Evolutionary conservation across 2,329 filamentous ascomycete species (phyloP).

Genomic region (Elsinoe arachidis): DNA sequence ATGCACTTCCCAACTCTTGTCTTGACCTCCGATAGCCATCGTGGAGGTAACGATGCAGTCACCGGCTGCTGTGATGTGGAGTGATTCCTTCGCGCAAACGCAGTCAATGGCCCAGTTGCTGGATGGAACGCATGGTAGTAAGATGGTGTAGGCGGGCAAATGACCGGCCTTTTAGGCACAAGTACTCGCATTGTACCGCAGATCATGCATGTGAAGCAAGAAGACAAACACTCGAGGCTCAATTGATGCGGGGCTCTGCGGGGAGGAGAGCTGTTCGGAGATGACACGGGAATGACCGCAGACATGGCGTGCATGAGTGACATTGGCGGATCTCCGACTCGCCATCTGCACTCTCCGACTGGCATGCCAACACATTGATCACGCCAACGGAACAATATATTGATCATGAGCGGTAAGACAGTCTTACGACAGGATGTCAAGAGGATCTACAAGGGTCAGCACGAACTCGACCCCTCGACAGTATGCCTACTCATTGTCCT

Average conservation of each 20-base stretch:
- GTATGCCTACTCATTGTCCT: neutral
- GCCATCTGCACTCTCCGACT: neutral
- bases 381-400: conserved; percentile 25
- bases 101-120: neutral
- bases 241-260: neutral
- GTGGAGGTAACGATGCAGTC: conserved; percentile 36
- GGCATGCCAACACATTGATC: too few relatives aligned
- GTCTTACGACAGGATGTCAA: conserved; percentile 70
- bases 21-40: conserved; percentile 64
- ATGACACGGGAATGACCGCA: conserved; percentile 2
- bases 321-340: neutral
- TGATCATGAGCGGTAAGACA: conserved; percentile 20
- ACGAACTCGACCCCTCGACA: neutral
- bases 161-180: neutral
- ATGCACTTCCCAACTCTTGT: conserved; percentile 64
- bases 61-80: conserved; percentile 17
- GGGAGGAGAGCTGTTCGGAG: neutral
- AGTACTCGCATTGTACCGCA: neutral
- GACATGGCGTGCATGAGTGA: conserved; percentile 6
- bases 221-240: neutral
- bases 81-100: neutral
- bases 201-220: neutral
- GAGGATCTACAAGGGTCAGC: conserved; percentile 73
- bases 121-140: neutral
- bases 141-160: neutral